These are phyloP conservation scores for Eutrema japonicum DNA, from an alignment of 345 rosid species.

Conservation along the genomic window DNA sequence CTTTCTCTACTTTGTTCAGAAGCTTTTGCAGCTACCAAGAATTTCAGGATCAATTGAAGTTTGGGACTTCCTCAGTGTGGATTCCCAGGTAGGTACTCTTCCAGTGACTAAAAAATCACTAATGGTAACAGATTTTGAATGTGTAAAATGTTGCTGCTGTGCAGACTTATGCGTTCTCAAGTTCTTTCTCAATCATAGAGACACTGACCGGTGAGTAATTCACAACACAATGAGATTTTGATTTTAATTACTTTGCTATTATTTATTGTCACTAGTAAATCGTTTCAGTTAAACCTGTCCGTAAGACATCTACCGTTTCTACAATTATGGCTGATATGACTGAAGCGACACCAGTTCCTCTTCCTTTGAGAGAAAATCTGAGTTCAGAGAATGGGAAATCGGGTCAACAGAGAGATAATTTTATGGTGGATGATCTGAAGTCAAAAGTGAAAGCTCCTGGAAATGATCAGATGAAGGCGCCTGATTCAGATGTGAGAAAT, in stretches of 20 bases:
- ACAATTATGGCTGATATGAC: constrained; percentile 47
- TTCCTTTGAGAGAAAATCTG: constrained; percentile 49
- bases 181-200: constrained; percentile 89
- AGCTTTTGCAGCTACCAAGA: constrained; percentile 83
- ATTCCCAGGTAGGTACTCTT: constrained; percentile 82
- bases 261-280: constrained; percentile 22
- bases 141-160: constrained; percentile 35
- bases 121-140: constrained; percentile 23
- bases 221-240: constrained; percentile 22
- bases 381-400: constrained; percentile 57
- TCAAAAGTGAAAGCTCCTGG: constrained; percentile 45
- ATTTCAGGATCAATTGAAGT: constrained; percentile 97
- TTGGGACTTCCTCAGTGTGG: constrained; percentile 97
- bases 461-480: constrained; percentile 50
- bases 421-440: constrained; percentile 42
- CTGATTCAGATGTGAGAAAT: constrained; percentile 45
- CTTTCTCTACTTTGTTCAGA: constrained; percentile 55
- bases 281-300: constrained; percentile 58
- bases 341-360: constrained; percentile 48
- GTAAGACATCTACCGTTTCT: constrained; percentile 60
- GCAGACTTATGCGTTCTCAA: constrained; percentile 97
- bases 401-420: constrained; percentile 47
- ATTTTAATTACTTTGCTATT: constrained; percentile 1
- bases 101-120: constrained; percentile 15
- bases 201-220: constrained; percentile 76